A percentile compares a stretch with the other conserved stretches of the same genome.
Conservation (phyloP, 2,329 filamentous ascomycete genomes). For the Botrytis pseudocinerea region DNA sequence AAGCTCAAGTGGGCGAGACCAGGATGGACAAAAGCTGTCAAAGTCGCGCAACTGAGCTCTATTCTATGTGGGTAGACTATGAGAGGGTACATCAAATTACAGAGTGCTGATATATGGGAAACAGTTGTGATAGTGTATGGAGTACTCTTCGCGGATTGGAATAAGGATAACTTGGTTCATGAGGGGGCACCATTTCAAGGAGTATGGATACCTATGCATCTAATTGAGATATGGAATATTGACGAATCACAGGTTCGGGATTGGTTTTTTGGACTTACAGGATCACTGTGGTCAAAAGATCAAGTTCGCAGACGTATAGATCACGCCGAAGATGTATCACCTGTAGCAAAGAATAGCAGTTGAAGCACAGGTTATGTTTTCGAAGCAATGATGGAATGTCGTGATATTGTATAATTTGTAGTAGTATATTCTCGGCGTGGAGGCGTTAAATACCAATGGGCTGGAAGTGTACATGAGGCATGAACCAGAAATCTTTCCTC, state of each 20-base stretch:
- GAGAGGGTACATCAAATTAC: background rate
- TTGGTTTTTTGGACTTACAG: slow-evolving; percentile 45
- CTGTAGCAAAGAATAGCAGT: slow-evolving; percentile 26
- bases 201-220: slow-evolving; percentile 44
- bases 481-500: slow-evolving; percentile 14
- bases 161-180: slow-evolving; percentile 34
- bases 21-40: slow-evolving; percentile 63
- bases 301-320: slow-evolving; percentile 29
- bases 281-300: slow-evolving; percentile 40
- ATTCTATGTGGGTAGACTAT: slow-evolving; percentile 37
- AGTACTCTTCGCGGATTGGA: slow-evolving; percentile 63
- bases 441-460: slow-evolving; percentile 21
- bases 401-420: slow-evolving; percentile 16
- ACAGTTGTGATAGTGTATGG: slow-evolving; percentile 56
- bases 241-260: slow-evolving; percentile 43
- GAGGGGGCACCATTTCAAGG: slow-evolving; percentile 51
- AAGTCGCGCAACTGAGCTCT: slow-evolving; percentile 57
- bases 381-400: background rate
- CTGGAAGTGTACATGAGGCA: slow-evolving; percentile 4
- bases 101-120: slow-evolving; percentile 19
- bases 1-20: slow-evolving; percentile 62
- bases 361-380: slow-evolving; percentile 23
- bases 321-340: slow-evolving; percentile 30
- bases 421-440: slow-evolving; percentile 8
- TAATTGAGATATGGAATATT: slow-evolving; percentile 14